Percentiles rank a stretch among this genome's conserved stretches.
Conservation (phyloP, 2,329 filamentous ascomycete genomes). For the Colletotrichum zoysiae region DNA sequence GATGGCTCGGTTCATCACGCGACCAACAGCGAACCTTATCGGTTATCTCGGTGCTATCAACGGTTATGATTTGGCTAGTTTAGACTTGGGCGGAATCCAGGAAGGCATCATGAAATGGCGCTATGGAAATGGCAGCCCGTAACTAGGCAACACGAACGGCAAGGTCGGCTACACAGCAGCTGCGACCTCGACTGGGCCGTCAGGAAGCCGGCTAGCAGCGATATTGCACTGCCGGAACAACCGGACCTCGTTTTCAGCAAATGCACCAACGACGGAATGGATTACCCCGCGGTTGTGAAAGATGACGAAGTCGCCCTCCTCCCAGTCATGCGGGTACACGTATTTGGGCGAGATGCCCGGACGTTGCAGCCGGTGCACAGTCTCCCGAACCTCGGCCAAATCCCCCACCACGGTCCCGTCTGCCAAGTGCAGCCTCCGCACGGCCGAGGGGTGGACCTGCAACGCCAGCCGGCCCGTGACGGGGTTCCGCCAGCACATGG, state of each 20-base stretch:
- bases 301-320: slow-evolving; percentile 80
- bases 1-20: background rate
- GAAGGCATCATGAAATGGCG: background rate
- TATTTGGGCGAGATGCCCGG: slow-evolving; percentile 76
- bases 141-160: background rate
- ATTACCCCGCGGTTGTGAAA: slow-evolving; percentile 84
- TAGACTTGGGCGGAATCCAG: background rate
- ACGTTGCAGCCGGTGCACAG: slow-evolving; percentile 77
- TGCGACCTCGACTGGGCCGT: slow-evolving; percentile 56
- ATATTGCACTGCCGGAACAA: slow-evolving; percentile 85
- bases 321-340: slow-evolving; percentile 83
- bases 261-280: slow-evolving; percentile 82
- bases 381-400: slow-evolving; percentile 73
- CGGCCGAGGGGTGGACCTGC: slow-evolving; percentile 80
- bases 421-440: slow-evolving; percentile 75
- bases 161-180: slow-evolving; percentile 23
- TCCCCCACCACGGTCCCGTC: slow-evolving; percentile 79
- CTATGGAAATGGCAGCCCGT: background rate
- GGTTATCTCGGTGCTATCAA: background rate
- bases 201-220: slow-evolving; percentile 71
- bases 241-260: slow-evolving; percentile 78
- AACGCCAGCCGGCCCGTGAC: slow-evolving; percentile 76
- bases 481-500: slow-evolving; percentile 84
- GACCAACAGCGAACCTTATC: background rate
- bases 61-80: no score